phyloP scores from a whole-genome alignment of 768 basidiomycete genomes.

The Suillus plorans region DNA sequence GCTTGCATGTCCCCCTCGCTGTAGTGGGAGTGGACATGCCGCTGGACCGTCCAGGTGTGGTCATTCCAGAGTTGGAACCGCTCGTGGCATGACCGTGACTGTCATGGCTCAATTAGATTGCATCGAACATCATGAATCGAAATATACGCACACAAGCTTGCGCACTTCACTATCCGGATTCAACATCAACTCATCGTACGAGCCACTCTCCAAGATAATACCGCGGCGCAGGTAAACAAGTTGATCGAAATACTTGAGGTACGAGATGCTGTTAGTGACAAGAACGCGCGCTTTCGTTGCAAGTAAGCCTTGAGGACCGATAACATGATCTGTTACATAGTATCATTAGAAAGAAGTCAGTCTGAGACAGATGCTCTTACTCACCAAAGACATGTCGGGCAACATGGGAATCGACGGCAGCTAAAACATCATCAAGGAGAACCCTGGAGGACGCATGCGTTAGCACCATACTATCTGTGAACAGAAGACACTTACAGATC shows the following conservation, averaged over 20 bases:
- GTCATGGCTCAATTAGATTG: neutral
- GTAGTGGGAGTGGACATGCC: constrained; percentile 18
- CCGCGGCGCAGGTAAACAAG: constrained; percentile 77
- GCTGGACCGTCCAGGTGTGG: constrained; percentile 48
- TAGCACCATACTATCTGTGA: neutral
- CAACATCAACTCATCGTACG: constrained; percentile 58
- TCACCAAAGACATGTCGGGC: constrained; percentile 82
- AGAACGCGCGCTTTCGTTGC: constrained; percentile 81
- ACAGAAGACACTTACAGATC: constrained; percentile 59
- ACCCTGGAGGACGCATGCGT: constrained; percentile 38
- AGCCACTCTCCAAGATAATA: constrained; percentile 74
- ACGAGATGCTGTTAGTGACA: constrained; percentile 88
- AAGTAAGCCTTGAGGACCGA: constrained; percentile 82
- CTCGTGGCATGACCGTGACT: constrained; percentile 49
- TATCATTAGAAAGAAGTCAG: constrained; percentile 1
- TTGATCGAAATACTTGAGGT: constrained; percentile 74
- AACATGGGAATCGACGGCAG: constrained; percentile 85
- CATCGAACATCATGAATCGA: neutral
- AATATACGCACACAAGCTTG: constrained; percentile 66
- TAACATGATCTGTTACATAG: constrained; percentile 62
- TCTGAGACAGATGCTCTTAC: neutral
- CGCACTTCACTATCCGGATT: constrained; percentile 65
- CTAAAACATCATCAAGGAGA: constrained; percentile 88
- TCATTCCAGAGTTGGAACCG: constrained; percentile 44
- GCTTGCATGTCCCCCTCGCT: constrained; percentile 21